Percentiles rank a stretch among this genome's conserved stretches.
Evolutionary conservation across 306 rosid species (phyloP).

Genomic region (Trifolium repens): DNA sequence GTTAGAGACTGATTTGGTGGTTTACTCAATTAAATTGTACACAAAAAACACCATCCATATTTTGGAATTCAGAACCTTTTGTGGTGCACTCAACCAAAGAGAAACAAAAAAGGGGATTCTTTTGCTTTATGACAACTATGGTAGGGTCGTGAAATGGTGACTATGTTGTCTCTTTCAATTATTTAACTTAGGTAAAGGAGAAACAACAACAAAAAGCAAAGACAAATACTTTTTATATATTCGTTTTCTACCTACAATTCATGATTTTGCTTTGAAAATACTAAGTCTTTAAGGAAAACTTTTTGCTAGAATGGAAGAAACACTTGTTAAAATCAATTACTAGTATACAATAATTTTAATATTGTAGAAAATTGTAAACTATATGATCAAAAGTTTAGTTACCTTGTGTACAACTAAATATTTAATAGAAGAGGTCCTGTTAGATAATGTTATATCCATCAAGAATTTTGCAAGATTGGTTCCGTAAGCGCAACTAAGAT

Average conservation of each 20-base stretch:
- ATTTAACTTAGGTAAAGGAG: slow-evolving; percentile 1
- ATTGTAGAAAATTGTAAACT: neutral
- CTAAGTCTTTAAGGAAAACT: neutral
- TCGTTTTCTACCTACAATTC: slow-evolving; percentile 18
- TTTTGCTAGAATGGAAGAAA: slow-evolving; percentile 28
- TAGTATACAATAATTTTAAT: neutral
- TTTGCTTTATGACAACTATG: neutral
- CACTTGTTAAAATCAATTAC: neutral
- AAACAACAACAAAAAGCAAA: neutral
- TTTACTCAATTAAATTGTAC: no score
- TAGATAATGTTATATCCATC: no score
- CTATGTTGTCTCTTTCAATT: slow-evolving; percentile 1
- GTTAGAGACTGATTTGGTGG: no score
- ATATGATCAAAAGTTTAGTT: neutral
- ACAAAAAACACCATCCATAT: no score
- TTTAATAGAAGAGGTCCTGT: no score
- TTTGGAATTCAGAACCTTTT: neutral
- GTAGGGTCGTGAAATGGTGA: neutral
- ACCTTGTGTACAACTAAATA: neutral
- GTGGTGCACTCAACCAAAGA: neutral
- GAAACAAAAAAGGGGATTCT: neutral
- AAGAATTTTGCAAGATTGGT: neutral
- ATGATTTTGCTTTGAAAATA: slow-evolving; percentile 7
- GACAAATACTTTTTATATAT: slow-evolving; percentile 1
- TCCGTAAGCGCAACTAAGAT: neutral